Evolutionary conservation across 805 yeast genomes (phyloP).

Genomic region (Candida arabinofermentans): DNA sequence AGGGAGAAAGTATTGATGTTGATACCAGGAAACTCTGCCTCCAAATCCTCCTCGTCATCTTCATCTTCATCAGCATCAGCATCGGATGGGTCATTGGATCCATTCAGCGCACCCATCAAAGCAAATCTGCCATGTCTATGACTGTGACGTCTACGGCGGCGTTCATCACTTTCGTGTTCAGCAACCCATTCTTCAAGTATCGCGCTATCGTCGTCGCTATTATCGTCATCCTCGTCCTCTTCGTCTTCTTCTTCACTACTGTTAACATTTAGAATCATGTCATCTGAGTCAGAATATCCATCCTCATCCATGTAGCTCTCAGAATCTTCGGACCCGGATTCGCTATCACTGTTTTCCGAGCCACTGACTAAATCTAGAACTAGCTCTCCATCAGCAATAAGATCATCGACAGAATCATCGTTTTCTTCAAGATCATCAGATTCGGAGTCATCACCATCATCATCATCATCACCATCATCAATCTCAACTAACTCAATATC

Average conservation of each 20-base stretch:
- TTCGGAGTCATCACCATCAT: constrained; percentile 20
- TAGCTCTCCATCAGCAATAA: constrained; percentile 23
- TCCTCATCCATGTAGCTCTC: constrained; percentile 13
- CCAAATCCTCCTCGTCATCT: constrained; percentile 7
- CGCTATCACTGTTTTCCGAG: constrained; percentile 17
- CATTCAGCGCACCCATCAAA: constrained; percentile 7
- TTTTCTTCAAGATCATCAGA: constrained; percentile 13
- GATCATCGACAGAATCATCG: constrained; percentile 22
- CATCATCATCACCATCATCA: constrained; percentile 12
- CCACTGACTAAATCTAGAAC: constrained; percentile 28
- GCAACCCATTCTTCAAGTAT: constrained; percentile 31
- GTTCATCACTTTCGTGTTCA: constrained; percentile 25
- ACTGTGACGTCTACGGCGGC: constrained; percentile 12
- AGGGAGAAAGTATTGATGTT: constrained; percentile 5
- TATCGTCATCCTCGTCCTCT: constrained; percentile 23
- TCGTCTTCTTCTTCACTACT: constrained; percentile 17
- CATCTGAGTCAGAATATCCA: constrained; percentile 18
- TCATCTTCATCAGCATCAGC: constrained; percentile 2
- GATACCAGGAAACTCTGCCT: constrained; percentile 10
- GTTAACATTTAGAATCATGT: constrained; percentile 14
- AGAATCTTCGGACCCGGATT: constrained; percentile 18
- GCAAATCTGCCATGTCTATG: constrained; percentile 3
- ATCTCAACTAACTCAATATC: constrained; percentile 12
- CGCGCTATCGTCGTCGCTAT: constrained; percentile 25
- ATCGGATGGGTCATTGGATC: constrained; percentile 11